These are phyloP conservation scores for Solanum clarkiae DNA, from an alignment of 257 asterid species.

Conservation along the genomic window DNA sequence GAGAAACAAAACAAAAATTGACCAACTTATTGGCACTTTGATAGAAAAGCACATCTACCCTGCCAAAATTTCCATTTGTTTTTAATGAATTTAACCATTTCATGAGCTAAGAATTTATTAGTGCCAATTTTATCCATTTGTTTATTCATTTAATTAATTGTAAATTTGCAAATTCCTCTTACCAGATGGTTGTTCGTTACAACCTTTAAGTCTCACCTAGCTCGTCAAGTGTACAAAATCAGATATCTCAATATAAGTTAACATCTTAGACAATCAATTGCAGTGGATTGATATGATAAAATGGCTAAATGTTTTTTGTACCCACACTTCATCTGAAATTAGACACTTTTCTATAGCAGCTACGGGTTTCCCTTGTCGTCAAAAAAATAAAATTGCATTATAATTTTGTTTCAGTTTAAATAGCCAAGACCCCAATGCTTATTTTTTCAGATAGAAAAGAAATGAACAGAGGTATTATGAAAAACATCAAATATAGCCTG, in stretches of 20 bases:
- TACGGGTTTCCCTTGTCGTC: no score
- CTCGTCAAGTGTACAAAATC: not conserved
- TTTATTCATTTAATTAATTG: not conserved
- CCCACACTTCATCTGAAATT: not conserved
- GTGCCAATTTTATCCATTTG: not conserved
- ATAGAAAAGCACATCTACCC: not conserved
- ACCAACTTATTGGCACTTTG: not conserved
- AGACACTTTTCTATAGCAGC: not conserved
- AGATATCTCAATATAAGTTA: not conserved
- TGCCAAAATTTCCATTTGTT: not conserved
- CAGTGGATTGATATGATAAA: not conserved
- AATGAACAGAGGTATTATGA: not conserved
- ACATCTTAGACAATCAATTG: not conserved
- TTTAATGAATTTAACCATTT: not conserved
- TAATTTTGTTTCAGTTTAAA: not conserved
- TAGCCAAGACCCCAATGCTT: not conserved
- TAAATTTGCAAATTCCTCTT: not conserved
- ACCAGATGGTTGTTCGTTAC: not conserved
- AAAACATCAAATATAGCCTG: not conserved
- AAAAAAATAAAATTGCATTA: not conserved
- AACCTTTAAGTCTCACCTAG: not conserved
- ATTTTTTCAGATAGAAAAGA: not conserved
- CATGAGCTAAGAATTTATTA: not conserved
- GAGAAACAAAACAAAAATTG: not conserved
- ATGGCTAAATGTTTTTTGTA: not conserved